Base-by-base conservation (phyloP, 768 basidiomycete genomes). In the Tremella yokohamensis region DNA sequence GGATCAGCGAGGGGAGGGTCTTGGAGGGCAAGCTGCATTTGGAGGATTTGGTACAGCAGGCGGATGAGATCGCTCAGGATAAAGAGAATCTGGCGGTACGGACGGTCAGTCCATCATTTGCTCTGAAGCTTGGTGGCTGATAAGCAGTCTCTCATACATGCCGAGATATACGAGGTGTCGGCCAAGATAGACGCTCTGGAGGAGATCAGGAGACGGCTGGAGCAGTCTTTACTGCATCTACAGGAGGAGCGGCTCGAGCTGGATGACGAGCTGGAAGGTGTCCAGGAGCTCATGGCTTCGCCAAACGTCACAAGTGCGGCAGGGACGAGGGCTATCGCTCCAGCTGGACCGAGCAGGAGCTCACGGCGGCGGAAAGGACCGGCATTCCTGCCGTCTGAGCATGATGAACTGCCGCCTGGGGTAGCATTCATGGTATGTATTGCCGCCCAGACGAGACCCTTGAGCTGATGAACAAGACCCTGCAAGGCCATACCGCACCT, bases 221-320 rank as follows among this genome's bases (percentile, higher is more conserved):
- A 92, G 70, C 81, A 85, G 42, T 87, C 90, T 70, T 80, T 99
- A 7, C 78, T 98, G 29, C 88, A 84, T 72, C 74, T 97, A 47
- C 89, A 93, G 57, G 94, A 99, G 73, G 94, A 98, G 65, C 93
- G 96, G 61, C 80, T 99, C 20, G 94, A 97, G 70, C 79, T 99
- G n/a, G 90, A 96, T 68, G 94, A 96, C 60, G 94, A 99, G 78
- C 77, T 96, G 55, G 85, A 89, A 77, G 92, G 92, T 38, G 89
- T 96, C 18, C 84, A 85, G 69, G 90, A 98, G 74, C 82, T 89
- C 59, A 78, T 90, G 56, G 83, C 73, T 24, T 64, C 66, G 9
- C 72, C 74, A 1, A 55, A 57, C 11, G 60, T 76, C 44, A 70
- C 65, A 15, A 68, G 68, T 20, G 64, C 61, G 1, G 60, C 70